Base-by-base conservation (phyloP, 768 basidiomycete genomes). In the Russula compacta region DNA sequence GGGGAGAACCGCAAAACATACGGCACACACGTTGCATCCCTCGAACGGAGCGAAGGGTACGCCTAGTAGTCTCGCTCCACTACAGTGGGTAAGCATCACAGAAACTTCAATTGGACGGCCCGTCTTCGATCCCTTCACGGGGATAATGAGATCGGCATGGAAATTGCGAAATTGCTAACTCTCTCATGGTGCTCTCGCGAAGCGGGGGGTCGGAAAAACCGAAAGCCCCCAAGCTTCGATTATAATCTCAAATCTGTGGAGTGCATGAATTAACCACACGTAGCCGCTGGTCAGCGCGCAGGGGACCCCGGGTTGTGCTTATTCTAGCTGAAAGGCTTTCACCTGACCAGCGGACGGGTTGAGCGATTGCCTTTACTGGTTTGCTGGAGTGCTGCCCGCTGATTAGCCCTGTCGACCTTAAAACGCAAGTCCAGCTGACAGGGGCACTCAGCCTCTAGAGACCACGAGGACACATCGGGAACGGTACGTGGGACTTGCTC, bases 341-440 rank as follows among this genome's bases (percentile, higher is more conserved):
- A 53, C 50, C 51, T 58, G 61, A 58, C 51, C 46, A 52, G 43
- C 50, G 29, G 56, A 38, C 19, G 42, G 21, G 48, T 46, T 46
- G 39, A 24, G 49, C 21, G 24, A 61, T 61, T 61, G 36, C 60
- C 49, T 50, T 61, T 56, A 24, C 42, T 24, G 48, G 49, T 15
- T 40, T 15, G n/a, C 53, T 35, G 10, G 11, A 36, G 29, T 38
- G 44, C 19, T 53, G 33, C 44, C 61, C 44, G 51, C 38, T 53
- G 61, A 62, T 62, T 62, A 58, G 61, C 52, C 35, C 43, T 32
- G 33, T 24, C 32, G 61, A 58, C 56, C 52, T 63, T 63, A 63
- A 63, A 63, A 53, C 51, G 14, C 52, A 42, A 49, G 51, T 53
- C 56, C 56, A 58, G 39, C 57, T 54, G 61, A 63, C 57, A 63